Evolutionary conservation across 176 grass and related monocot species (phyloP), one percentile per base, ranked within the genome.

Genomic region (Juncus effusus): DNA sequence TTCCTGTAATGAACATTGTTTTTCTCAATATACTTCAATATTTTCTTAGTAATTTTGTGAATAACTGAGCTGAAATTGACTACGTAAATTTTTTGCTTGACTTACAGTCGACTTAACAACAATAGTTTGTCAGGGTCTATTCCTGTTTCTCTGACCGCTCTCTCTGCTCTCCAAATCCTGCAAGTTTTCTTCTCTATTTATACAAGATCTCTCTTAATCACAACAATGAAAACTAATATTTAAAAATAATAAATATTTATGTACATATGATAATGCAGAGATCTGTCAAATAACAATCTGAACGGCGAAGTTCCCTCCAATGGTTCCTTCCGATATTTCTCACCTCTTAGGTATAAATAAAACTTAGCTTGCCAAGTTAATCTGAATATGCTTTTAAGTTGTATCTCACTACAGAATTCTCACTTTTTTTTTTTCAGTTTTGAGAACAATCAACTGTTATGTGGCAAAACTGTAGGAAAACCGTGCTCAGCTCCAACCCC

Each of bases 291-390:
- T 67, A 91, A 91, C 72, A 64, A 81, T 63, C 74, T 91, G 13
- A 81, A 77, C 36, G 88, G 88, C 67, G 10, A 56, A 73, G 83
- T 91, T 58, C 88, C 88, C 14, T 81, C 83, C 1, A 91, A 61
- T n/a, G 88, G 88, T 7, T 87, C 88, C 8, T 91, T 91, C 79
- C 78, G 77, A 10, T 63, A 80, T 36, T 91, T 91, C 83, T 86
- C 88, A 40, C 87, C 88, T 65, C 86, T 91, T 51, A 91, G 88
- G 88, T 91, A 28, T 74, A n/a, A 11, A 15, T 73, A 44, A 7
- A 56, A 28, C 19, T 28, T 12, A 38, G 75, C 41, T 41, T 52
- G 64, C 56, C 74, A 44, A 59, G 36, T 15, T 72, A 11, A 70
- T 16, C 51, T 64, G 54, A 3, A 28, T 28, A 28, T 28, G 19